phyloP scores from a whole-genome alignment of 495 filamentous ascomycete genomes.

The Bathelium albidoporum region DNA sequence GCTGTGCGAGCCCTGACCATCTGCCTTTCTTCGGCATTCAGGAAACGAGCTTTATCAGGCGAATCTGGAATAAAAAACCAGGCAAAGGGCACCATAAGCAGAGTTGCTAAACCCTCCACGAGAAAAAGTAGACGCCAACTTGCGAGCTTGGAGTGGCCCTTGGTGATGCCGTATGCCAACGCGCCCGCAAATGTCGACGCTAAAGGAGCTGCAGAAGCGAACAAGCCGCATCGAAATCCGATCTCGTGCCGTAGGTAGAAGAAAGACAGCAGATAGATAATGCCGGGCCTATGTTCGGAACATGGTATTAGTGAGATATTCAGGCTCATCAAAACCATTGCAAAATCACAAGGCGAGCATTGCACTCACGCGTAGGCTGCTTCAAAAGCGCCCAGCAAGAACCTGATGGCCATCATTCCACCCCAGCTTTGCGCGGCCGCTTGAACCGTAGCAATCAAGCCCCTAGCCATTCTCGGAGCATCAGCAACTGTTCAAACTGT shows the following conservation, averaged over 20 bases:
- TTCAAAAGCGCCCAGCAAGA: conserved; percentile 15
- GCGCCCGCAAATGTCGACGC: conserved; percentile 74
- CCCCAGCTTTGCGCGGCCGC: conserved; percentile 8
- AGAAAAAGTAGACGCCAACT: conserved; percentile 78
- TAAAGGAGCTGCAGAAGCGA: conserved; percentile 63
- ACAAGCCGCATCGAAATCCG: conserved; percentile 62
- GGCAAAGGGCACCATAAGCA: conserved; percentile 50
- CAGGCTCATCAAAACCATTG: neutral
- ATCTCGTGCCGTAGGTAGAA: conserved; percentile 72
- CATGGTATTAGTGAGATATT: neutral
- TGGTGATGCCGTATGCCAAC: conserved; percentile 72
- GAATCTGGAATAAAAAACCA: conserved; percentile 63
- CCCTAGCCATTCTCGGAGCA: neutral
- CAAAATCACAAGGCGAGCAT: neutral
- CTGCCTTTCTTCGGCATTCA: conserved; percentile 55
- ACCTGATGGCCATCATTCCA: conserved; percentile 11
- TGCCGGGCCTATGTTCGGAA: neutral
- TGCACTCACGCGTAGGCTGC: conserved; percentile 1
- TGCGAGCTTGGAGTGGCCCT: conserved; percentile 49
- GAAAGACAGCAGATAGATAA: conserved; percentile 49
- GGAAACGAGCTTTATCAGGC: conserved; percentile 58
- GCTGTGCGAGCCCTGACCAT: neutral
- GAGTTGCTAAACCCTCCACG: conserved; percentile 65
- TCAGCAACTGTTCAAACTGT: neutral
- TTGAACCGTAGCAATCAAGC: neutral